Conservation (phyloP, 495 filamentous ascomycete species). For the Poronia punctata region DNA sequence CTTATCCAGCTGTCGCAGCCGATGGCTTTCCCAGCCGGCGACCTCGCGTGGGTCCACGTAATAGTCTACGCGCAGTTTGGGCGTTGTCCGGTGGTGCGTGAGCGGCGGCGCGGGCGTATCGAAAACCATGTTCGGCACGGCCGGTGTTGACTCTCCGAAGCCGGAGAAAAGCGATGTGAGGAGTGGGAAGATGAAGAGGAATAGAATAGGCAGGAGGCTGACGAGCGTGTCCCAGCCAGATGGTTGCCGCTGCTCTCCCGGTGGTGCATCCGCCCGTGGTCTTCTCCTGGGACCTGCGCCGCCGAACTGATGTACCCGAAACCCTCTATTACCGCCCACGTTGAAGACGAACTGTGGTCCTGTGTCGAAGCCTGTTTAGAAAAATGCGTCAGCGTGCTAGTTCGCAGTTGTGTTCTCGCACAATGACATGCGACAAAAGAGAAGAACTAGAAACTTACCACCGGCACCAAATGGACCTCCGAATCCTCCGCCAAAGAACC, state of each 20-base stretch:
- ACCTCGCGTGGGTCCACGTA: conserved; percentile 77
- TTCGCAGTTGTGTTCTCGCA: neutral
- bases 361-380: conserved; percentile 48
- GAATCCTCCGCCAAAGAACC: conserved; percentile 83
- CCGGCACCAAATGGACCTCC: conserved; percentile 61
- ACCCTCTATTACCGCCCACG: conserved; percentile 71
- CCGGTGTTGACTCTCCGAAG: conserved; percentile 37
- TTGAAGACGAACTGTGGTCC: conserved; percentile 90
- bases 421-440: conserved; percentile 1
- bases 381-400: conserved; percentile 7
- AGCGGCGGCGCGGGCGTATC: conserved; percentile 59
- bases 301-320: conserved; percentile 83
- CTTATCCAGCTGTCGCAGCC: conserved; percentile 67
- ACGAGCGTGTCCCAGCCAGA: conserved; percentile 49
- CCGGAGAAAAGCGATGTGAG: conserved; percentile 73
- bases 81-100: conserved; percentile 65
- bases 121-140: conserved; percentile 64
- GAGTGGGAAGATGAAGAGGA: conserved; percentile 84
- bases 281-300: conserved; percentile 60
- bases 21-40: conserved; percentile 53
- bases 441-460: conserved; percentile 6
- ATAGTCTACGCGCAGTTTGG: conserved; percentile 66
- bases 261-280: conserved; percentile 50
- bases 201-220: conserved; percentile 71
- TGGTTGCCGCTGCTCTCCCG: conserved; percentile 33